These are phyloP conservation scores for Fusarium chuoi DNA, from an alignment of 2,329 filamentous ascomycete species.

Conservation along the genomic window DNA sequence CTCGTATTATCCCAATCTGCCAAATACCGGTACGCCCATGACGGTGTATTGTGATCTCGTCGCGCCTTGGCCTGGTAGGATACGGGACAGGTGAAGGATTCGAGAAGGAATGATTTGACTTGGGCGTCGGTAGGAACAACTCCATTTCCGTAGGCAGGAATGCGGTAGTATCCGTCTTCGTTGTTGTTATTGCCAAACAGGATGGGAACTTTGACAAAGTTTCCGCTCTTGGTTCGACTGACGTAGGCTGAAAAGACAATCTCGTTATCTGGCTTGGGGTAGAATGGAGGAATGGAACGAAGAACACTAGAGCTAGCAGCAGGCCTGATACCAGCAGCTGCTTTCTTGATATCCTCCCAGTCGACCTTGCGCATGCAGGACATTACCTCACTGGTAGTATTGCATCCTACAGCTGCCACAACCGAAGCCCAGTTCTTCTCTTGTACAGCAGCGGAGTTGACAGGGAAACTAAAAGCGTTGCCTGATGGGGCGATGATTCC, in stretches of 20 bases:
- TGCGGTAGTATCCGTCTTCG: constrained; percentile 60
- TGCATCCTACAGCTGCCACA: constrained; percentile 53
- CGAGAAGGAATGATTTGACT: constrained; percentile 53
- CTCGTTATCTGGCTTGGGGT: constrained; percentile 54
- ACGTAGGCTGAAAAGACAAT: constrained; percentile 56
- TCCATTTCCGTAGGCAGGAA: constrained; percentile 54
- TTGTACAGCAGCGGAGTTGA: constrained; percentile 49
- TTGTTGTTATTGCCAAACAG: constrained; percentile 57
- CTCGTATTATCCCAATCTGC: constrained; percentile 61
- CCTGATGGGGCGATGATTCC: constrained; percentile 59
- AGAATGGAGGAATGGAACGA: constrained; percentile 53
- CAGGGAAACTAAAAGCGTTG: constrained; percentile 57
- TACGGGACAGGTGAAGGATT: constrained; percentile 59
- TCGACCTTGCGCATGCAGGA: constrained; percentile 51
- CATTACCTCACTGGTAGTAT: constrained; percentile 44
- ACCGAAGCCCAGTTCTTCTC: constrained; percentile 56
- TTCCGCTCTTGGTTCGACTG: constrained; percentile 45
- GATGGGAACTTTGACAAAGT: constrained; percentile 55
- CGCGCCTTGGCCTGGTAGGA: constrained; percentile 52
- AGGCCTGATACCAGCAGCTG: constrained; percentile 49
- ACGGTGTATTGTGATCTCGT: constrained; percentile 46
- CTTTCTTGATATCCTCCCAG: constrained; percentile 51
- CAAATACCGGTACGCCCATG: constrained; percentile 60
- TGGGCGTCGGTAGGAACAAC: constrained; percentile 52
- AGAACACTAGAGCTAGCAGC: constrained; percentile 49